phyloP scores from a whole-genome alignment of 2,329 filamentous ascomycete species.

The Knufia petricola region DNA sequence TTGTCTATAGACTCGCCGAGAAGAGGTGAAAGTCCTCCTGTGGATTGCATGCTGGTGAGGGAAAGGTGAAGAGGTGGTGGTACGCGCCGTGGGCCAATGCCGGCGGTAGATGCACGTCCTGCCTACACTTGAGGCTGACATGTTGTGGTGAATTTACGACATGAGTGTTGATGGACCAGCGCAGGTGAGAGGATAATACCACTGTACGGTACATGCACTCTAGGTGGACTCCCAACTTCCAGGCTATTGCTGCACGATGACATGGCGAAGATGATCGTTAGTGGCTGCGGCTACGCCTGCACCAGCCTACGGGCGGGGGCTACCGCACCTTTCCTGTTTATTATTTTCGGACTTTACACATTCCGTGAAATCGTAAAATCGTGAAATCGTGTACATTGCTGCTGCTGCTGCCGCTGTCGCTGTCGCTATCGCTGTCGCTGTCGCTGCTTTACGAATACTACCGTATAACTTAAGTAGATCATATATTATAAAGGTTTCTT shows the following conservation, averaged over 20 bases:
- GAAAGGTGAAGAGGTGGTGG: neutral
- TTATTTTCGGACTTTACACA: too few species aligned
- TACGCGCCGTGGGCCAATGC: neutral
- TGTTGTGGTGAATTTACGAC: neutral
- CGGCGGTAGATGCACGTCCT: slow-evolving; percentile 9
- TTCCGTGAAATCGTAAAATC: too few species aligned
- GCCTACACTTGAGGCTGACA: slow-evolving; percentile 8
- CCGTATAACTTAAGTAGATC: too few species aligned
- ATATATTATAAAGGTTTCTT: too few species aligned
- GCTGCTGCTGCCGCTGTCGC: too few species aligned
- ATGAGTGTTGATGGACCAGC: neutral
- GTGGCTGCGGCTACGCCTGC: slow-evolving; percentile 9
- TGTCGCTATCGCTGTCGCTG: too few species aligned
- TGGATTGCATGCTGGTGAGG: slow-evolving; percentile 8
- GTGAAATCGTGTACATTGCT: too few species aligned
- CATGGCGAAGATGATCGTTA: neutral
- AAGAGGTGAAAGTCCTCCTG: slow-evolving; percentile 28
- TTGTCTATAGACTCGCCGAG: slow-evolving; percentile 33
- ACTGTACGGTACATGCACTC: neutral
- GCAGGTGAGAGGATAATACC: neutral
- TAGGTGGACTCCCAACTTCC: neutral
- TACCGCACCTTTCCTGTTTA: too few species aligned
- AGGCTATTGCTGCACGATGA: slow-evolving; percentile 1
- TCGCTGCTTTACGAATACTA: too few species aligned
- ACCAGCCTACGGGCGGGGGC: too few species aligned